These are phyloP conservation scores for Spinacia oleracea DNA, from an alignment of 179 eudicot genomes.

Conservation along the genomic window DNA sequence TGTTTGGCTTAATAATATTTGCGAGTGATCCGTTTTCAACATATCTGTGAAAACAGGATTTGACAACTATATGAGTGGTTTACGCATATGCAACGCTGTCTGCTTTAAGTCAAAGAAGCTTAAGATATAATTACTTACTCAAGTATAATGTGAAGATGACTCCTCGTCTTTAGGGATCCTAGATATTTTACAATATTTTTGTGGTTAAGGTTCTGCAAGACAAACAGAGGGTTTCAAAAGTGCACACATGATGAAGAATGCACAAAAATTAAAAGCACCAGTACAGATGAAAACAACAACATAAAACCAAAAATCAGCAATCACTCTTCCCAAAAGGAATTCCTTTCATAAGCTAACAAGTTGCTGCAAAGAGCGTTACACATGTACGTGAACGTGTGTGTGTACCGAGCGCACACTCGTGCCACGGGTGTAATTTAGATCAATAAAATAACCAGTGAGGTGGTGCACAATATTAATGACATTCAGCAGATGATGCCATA, in stretches of 20 bases:
- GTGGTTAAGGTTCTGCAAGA: conserved; percentile 90
- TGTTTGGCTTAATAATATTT: conserved; percentile 92
- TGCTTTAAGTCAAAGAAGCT: not conserved
- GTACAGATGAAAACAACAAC: conserved; percentile 9
- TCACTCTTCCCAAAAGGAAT: not conserved
- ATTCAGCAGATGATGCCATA: conserved; percentile 3
- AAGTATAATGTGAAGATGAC: conserved; percentile 96
- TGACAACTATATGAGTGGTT: conserved; percentile 18
- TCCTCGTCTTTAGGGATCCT: conserved; percentile 89
- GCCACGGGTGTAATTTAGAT: not conserved
- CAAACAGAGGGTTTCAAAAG: conserved; percentile 22
- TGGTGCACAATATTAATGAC: not conserved
- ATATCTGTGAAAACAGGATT: conserved; percentile 49
- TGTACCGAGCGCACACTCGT: not conserved
- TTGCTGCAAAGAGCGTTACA: not conserved
- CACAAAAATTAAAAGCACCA: conserved; percentile 1
- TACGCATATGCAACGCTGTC: not conserved
- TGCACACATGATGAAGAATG: not conserved
- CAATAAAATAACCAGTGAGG: conserved; percentile 1
- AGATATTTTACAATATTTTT: conserved; percentile 98
- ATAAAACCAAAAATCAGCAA: not conserved
- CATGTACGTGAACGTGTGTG: not conserved
- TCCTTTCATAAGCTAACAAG: not conserved
- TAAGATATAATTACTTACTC: conserved; percentile 58
- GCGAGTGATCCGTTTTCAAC: conserved; percentile 99